Evolutionary conservation across 2,329 filamentous ascomycete species (phyloP).

Genomic region (Botrytis paeoniae): DNA sequence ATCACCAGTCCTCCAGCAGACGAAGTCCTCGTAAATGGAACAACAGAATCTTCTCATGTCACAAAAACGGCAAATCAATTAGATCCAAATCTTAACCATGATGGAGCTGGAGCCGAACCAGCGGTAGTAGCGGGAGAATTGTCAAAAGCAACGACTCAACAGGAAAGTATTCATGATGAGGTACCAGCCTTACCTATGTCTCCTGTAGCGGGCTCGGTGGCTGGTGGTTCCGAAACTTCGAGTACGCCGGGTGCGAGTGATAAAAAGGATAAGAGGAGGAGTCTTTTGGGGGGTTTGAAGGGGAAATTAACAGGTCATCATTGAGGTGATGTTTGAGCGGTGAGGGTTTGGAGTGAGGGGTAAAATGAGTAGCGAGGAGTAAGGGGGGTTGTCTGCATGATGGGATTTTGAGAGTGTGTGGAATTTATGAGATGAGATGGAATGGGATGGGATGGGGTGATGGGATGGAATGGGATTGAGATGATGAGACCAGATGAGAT

Average conservation of each 20-base stretch:
- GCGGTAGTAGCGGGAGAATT: background rate
- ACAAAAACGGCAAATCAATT: background rate
- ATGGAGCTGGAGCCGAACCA: background rate
- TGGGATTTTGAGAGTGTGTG: background rate
- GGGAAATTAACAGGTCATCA: conserved; percentile 16
- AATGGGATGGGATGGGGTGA: background rate
- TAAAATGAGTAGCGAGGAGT: background rate
- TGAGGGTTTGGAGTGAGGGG: background rate
- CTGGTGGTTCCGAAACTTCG: background rate
- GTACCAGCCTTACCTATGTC: background rate
- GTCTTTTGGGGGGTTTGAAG: conserved; percentile 6
- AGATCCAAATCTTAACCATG: background rate
- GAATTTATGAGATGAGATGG: background rate
- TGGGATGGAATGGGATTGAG: background rate
- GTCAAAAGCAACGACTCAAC: conserved; percentile 10
- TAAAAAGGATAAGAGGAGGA: conserved; percentile 9
- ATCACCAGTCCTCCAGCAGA: conserved; percentile 28
- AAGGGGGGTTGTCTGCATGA: background rate
- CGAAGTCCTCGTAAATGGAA: conserved; percentile 20
- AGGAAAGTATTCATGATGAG: conserved; percentile 10
- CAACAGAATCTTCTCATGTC: background rate
- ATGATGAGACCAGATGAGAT: background rate
- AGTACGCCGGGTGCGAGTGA: background rate
- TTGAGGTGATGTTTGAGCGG: background rate
- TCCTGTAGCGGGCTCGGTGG: background rate